Evolutionary conservation across 441 rosid species (phyloP).

Genomic region (Arabidopsis lyrata): DNA sequence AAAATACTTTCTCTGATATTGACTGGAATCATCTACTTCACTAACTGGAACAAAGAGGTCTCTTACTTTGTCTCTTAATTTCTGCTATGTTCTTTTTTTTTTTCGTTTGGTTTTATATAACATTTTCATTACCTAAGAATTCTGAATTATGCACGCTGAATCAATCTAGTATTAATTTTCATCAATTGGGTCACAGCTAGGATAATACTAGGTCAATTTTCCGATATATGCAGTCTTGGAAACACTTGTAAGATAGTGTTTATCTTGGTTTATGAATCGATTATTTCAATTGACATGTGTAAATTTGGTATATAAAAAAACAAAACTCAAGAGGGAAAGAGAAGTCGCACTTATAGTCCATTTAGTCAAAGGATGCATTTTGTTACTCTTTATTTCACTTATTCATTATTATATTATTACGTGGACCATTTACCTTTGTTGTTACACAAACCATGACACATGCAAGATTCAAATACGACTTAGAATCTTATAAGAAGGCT

Average conservation of each 20-base stretch:
- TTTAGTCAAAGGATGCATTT: background rate
- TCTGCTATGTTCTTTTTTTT: background rate
- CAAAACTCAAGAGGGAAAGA: too few relatives aligned
- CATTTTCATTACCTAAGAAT: background rate
- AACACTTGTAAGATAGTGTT: too few relatives aligned
- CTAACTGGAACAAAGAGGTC: constrained; percentile 85
- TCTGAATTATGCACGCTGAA: constrained; percentile 58
- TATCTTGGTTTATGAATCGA: too few relatives aligned
- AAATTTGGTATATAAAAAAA: too few relatives aligned
- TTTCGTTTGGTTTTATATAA: constrained; percentile 20
- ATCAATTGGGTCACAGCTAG: too few relatives aligned
- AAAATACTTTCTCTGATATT: constrained; percentile 15
- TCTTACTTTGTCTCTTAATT: constrained; percentile 15
- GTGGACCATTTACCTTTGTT: background rate
- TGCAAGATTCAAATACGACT: background rate
- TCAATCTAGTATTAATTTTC: too few relatives aligned
- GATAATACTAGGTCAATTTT: too few relatives aligned
- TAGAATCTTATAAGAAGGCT: background rate
- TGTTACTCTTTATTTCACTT: background rate
- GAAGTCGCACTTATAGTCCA: too few relatives aligned
- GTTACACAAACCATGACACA: background rate
- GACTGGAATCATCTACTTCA: constrained; percentile 62
- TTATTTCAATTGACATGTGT: too few relatives aligned
- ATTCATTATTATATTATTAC: background rate
- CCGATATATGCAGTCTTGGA: too few relatives aligned